Percentiles rank a stretch among this genome's conserved stretches.
These are phyloP conservation scores for Rhinocladiella mackenziei DNA, from an alignment of 2,329 filamentous ascomycete genomes.

Conservation along the genomic window DNA sequence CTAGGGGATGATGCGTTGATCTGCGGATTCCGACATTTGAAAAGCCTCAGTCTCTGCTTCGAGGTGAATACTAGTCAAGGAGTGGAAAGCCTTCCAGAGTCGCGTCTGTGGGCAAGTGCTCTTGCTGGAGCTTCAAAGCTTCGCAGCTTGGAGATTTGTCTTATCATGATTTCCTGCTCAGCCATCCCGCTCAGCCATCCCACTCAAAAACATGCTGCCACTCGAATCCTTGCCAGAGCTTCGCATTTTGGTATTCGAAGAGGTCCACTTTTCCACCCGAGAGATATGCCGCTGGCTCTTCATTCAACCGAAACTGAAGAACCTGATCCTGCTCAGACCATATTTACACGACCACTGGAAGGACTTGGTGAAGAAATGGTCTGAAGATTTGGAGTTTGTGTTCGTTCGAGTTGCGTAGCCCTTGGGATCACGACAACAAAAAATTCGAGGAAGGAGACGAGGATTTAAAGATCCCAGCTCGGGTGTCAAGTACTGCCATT, in stretches of 20 bases:
- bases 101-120: neutral
- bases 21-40: conserved; percentile 8
- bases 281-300: conserved; percentile 11
- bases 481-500: conserved; percentile 4
- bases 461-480: conserved; percentile 4
- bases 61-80: neutral
- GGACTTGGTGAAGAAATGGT: conserved; percentile 4
- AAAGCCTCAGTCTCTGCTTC: conserved; percentile 8
- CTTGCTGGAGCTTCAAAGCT: conserved; percentile 5
- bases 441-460: neutral
- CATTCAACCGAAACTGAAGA: conserved; percentile 11
- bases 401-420: conserved; percentile 6
- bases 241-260: conserved; percentile 5
- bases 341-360: conserved; percentile 6
- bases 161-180: neutral
- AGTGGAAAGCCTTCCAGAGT: neutral
- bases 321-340: conserved; percentile 4
- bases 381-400: neutral
- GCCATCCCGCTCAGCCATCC: neutral
- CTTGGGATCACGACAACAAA: conserved; percentile 1
- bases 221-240: conserved; percentile 1
- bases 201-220: conserved; percentile 2
- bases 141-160: conserved; percentile 7
- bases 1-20: neutral
- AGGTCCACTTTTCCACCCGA: neutral